Evolutionary conservation across 2,329 filamentous ascomycete genomes (phyloP).

Genomic region (Diplodia scrobiculata): DNA sequence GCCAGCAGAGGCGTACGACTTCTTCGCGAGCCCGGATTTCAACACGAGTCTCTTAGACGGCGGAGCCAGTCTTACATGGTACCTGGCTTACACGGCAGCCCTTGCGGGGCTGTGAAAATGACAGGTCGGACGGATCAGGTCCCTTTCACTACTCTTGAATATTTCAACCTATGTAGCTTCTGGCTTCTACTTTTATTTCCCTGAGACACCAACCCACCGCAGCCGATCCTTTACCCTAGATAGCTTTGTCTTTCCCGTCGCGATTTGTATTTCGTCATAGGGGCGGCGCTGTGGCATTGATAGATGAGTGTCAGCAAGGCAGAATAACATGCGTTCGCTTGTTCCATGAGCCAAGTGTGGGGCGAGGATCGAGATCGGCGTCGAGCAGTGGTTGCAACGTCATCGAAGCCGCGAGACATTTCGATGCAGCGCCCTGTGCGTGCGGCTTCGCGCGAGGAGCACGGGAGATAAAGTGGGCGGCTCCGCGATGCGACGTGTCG

Average conservation of each 20-base stretch:
- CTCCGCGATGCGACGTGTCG: constrained; percentile 6
- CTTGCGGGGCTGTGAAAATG: constrained; percentile 32
- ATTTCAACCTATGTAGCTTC: neutral
- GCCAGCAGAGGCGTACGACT: constrained; percentile 68
- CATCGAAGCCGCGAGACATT: constrained; percentile 17
- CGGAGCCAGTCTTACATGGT: constrained; percentile 61
- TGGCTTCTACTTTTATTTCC: neutral
- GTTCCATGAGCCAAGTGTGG: neutral
- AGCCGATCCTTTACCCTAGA: neutral
- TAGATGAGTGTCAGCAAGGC: neutral
- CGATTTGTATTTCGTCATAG: neutral
- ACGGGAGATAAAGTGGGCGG: neutral
- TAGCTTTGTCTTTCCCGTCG: neutral
- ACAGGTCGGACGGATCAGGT: constrained; percentile 1
- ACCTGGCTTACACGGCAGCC: constrained; percentile 43
- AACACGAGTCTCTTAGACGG: constrained; percentile 62
- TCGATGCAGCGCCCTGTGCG: neutral
- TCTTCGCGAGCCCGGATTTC: constrained; percentile 59
- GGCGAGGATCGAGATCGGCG: neutral
- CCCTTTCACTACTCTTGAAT: neutral
- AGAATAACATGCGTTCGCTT: neutral
- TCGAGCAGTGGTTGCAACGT: neutral
- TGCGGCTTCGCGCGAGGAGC: neutral
- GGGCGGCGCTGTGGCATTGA: neutral
- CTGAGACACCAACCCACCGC: neutral